Evolutionary conservation across 2,329 filamentous ascomycete genomes (phyloP).

Genomic region (Capronia americana): DNA sequence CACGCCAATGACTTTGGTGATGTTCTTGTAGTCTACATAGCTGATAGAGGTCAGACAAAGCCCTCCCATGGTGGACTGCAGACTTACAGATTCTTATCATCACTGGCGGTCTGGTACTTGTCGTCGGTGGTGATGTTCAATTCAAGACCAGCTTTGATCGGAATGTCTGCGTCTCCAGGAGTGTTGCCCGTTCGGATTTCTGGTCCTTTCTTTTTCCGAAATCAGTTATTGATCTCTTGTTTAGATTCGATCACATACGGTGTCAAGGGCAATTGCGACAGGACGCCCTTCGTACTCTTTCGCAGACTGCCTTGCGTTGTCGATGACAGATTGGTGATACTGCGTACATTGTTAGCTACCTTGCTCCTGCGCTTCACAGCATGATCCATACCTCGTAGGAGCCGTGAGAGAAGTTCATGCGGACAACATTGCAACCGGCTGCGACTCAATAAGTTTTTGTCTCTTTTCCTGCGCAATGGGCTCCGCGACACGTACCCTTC

Average conservation of each 20-base stretch:
- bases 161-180: slow-evolving; percentile 72
- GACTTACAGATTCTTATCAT: slow-evolving; percentile 90
- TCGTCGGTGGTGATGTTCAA: slow-evolving; percentile 98
- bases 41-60: slow-evolving; percentile 51
- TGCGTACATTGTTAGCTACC: slow-evolving; percentile 46
- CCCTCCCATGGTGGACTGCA: background rate
- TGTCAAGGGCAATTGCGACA: slow-evolving; percentile 90
- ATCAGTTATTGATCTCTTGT: slow-evolving; percentile 38
- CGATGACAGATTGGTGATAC: slow-evolving; percentile 98
- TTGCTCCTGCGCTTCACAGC: background rate
- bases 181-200: slow-evolving; percentile 87
- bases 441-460: slow-evolving; percentile 35
- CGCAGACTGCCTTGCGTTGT: slow-evolving; percentile 90
- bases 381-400: slow-evolving; percentile 70
- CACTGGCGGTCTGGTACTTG: slow-evolving; percentile 80
- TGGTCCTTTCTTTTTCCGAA: slow-evolving; percentile 69
- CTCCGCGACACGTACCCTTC: slow-evolving; percentile 55
- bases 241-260: slow-evolving; percentile 57
- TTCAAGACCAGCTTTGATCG: slow-evolving; percentile 80
- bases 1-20: slow-evolving; percentile 92
- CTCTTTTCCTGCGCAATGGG: background rate
- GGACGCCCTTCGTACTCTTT: slow-evolving; percentile 78
- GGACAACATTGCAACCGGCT: slow-evolving; percentile 94
- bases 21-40: slow-evolving; percentile 99
- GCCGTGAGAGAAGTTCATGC: slow-evolving; percentile 99